phyloP scores from a whole-genome alignment of 2,329 filamentous ascomycete species.

The Chaetomium strumarium region DNA sequence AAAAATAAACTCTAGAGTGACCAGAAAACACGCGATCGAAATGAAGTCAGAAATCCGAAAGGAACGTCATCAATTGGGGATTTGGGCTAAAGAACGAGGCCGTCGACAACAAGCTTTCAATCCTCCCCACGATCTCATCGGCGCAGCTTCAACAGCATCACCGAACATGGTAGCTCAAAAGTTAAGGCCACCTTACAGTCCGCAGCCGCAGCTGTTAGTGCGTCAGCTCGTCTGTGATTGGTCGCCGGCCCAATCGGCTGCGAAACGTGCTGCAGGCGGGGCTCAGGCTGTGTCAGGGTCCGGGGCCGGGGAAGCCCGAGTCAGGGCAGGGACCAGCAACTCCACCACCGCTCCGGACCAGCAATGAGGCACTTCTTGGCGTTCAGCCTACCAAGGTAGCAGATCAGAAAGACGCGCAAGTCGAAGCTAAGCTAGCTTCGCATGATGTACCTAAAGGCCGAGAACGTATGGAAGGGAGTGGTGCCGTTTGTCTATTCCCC shows the following conservation, averaged over 20 bases:
- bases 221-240: constrained; percentile 13
- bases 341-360: too few relatives aligned
- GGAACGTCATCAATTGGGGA: constrained; percentile 19
- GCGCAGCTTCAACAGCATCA: constrained; percentile 11
- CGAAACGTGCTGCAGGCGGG: not conserved
- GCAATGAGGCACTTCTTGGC: too few relatives aligned
- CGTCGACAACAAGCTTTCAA: constrained; percentile 1
- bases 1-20: not conserved
- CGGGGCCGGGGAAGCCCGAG: too few relatives aligned
- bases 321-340: too few relatives aligned
- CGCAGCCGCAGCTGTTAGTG: constrained; percentile 12
- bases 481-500: not conserved
- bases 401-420: too few relatives aligned
- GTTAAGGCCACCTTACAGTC: constrained; percentile 27
- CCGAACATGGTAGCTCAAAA: constrained; percentile 9
- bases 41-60: constrained; percentile 4
- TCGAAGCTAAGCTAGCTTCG: too few relatives aligned
- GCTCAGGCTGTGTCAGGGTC: not conserved
- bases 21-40: not conserved
- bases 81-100: not conserved
- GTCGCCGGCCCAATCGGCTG: not conserved
- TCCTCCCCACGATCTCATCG: constrained; percentile 6
- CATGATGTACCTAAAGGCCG: too few relatives aligned
- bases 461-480: not conserved
- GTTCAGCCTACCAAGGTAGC: too few relatives aligned